Evolutionary conservation across 2,329 filamentous ascomycete genomes (phyloP).

Genomic region (Penicillium sp.): DNA sequence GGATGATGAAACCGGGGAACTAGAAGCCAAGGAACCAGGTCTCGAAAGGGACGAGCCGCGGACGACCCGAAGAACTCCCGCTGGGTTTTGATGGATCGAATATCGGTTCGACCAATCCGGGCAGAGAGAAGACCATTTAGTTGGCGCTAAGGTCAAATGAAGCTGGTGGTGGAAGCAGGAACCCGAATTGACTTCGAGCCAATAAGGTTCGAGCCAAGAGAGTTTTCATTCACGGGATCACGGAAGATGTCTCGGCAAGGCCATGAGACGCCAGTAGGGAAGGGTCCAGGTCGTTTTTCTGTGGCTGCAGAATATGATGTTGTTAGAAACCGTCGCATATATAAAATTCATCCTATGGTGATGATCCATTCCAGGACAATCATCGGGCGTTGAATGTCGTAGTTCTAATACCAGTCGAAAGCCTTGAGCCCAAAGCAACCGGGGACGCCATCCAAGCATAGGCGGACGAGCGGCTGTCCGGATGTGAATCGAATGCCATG

Average conservation of each 20-base stretch:
- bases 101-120: slow-evolving; percentile 9
- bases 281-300: neutral
- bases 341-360: neutral
- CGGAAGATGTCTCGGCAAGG: slow-evolving; percentile 8
- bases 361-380: neutral
- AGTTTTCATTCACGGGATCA: slow-evolving; percentile 11
- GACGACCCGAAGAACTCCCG: slow-evolving; percentile 11
- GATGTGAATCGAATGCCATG: neutral
- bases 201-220: neutral
- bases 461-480: neutral
- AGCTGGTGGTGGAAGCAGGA: neutral
- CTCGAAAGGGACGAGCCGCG: neutral
- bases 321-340: neutral
- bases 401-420: too few relatives aligned
- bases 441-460: too few relatives aligned
- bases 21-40: neutral
- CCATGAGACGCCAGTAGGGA: neutral
- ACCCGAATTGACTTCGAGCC: neutral
- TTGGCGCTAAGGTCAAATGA: neutral
- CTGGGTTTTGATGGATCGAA: slow-evolving; percentile 24
- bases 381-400: neutral
- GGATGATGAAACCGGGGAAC: neutral
- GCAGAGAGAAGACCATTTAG: slow-evolving; percentile 2
- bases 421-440: too few relatives aligned
- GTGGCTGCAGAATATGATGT: too few relatives aligned